Evolutionary conservation across 345 rosid species (phyloP), one percentile per base, ranked within the genome.

Genomic region (Eucalyptus virginea): DNA sequence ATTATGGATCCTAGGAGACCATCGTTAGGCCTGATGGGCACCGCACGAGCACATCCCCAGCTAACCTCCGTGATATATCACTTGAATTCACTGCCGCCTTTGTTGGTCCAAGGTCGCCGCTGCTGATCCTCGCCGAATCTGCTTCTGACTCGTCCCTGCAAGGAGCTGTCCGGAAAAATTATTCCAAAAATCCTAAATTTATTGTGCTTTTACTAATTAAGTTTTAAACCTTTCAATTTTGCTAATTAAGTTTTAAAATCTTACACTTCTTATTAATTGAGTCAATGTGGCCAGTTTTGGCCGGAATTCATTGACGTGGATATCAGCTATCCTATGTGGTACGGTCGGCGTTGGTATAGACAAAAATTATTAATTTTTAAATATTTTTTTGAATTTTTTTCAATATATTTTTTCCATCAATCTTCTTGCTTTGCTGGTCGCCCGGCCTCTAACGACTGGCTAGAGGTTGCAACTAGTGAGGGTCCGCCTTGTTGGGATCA

Each of bases 391-490:
- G 1, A 51, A 6, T 6, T 51, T 6, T 51, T 51, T 51, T 52
- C 9, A 52, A 52, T 52, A 52, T 52, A 18, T 18, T 52, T 52
- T 52, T 52, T 52, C 58, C 11, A 21, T 52, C 11, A 52, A 52
- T 52, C 58, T 52, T 52, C 26, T 52, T 52, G 58, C 26, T 52
- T 23, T 52, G 58, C 10, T 52, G 2, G 58, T 21, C 11, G 5
- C 58, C 9, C 2, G 0, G 58, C 26, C 26, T 21, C 1, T 52
- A 21, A 23, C 2, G 58, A 52, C 5, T 1, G 2, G 2, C 26
- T 52, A 21, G 58, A 21, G 5, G 58, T 0, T 52, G 0, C 58
- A 52, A 52, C 58, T 21, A 4, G 11, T 0, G 26, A 52, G 58
- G 26, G 58, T 52, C 11, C 2, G 1, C 58, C 58, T 52, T 0